Evolutionary conservation across 2,329 filamentous ascomycete species (phyloP), one percentile per base, ranked within the genome.

Genomic region (Huntiella abstrusa): DNA sequence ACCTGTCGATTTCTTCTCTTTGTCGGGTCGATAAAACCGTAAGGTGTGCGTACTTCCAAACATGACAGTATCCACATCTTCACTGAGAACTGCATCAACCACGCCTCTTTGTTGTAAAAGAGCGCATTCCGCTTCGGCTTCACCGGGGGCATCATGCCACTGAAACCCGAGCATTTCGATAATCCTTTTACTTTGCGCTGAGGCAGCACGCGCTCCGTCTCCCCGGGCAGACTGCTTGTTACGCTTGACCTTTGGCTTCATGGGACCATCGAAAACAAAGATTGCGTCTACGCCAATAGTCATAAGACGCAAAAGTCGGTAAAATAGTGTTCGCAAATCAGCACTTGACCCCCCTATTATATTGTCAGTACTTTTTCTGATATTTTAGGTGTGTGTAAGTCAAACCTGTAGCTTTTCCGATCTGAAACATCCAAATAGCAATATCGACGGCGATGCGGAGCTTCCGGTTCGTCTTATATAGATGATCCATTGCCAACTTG

Each of bases 21-120:
- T 48, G 19, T 36, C 15, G 36, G 35, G 22, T 15, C 40, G 48
- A 12, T 34, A 13, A 55, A 85, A 88, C 43, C 85, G 73, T 37
- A 95, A 63, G 0, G 82, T 88, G 34, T 75, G 63, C 0, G 73
- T 77, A 52, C 85, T 91, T 1, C 91, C 91, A 63, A 96, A 96
- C 88, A 96, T 96, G 55, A 96, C 73, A 2, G 88, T 91, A 58
- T 98, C 91, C 38, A 95, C 86, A 65, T 98, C 91, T 59, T 98
- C 87, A 59, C 84, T 95, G 54, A 98, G 68, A 1, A 96, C 91
- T 0, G 84, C 88, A 60, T 98, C 91, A 1, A 94, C 87, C 6
- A 94, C 67, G 1, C 85, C 86, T 40, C 79, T 71, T 49, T 71
- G 70, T 57, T 98, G 87, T 3, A 98, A 62, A 12, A 91, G 64